Conservation (phyloP, 768 basidiomycete species). For the Macrolepiota dolichaula region DNA sequence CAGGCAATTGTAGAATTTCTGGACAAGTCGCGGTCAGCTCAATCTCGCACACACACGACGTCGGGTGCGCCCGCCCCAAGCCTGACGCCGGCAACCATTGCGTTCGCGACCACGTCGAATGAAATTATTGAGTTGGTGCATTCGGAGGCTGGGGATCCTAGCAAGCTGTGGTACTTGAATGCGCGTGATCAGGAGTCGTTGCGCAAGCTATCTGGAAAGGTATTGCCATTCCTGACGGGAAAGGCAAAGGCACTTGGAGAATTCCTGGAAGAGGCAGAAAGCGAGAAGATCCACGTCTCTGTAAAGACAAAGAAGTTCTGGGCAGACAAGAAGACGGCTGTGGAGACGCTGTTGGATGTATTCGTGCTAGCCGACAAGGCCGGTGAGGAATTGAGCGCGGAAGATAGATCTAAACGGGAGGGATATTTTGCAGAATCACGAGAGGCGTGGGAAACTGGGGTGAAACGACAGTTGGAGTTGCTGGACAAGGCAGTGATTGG, state of each 20-base stretch:
- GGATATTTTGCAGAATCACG: slow-evolving; percentile 50
- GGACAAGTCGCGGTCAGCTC: slow-evolving; percentile 73
- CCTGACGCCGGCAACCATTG: slow-evolving; percentile 78
- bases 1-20: slow-evolving; percentile 78
- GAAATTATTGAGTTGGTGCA: slow-evolving; percentile 60
- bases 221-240: slow-evolving; percentile 39
- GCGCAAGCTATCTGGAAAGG: slow-evolving; percentile 37
- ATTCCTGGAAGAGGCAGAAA: slow-evolving; percentile 51
- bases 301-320: slow-evolving; percentile 64
- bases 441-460: slow-evolving; percentile 47
- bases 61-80: slow-evolving; percentile 72
- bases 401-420: slow-evolving; percentile 35
- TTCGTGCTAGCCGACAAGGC: slow-evolving; percentile 41
- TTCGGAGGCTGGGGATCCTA: slow-evolving; percentile 59
- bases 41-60: slow-evolving; percentile 67
- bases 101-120: slow-evolving; percentile 51
- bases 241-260: slow-evolving; percentile 46
- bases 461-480: slow-evolving; percentile 42
- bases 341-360: slow-evolving; percentile 41
- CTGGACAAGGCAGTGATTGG: slow-evolving; percentile 60
- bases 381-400: slow-evolving; percentile 33
- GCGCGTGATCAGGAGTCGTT: slow-evolving; percentile 57
- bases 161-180: slow-evolving; percentile 53
- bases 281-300: slow-evolving; percentile 46
- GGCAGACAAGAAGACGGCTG: slow-evolving; percentile 48